Evolutionary conservation across 805 yeast genomes (phyloP).

Genomic region (Metschnikowia drakensbergensis): DNA sequence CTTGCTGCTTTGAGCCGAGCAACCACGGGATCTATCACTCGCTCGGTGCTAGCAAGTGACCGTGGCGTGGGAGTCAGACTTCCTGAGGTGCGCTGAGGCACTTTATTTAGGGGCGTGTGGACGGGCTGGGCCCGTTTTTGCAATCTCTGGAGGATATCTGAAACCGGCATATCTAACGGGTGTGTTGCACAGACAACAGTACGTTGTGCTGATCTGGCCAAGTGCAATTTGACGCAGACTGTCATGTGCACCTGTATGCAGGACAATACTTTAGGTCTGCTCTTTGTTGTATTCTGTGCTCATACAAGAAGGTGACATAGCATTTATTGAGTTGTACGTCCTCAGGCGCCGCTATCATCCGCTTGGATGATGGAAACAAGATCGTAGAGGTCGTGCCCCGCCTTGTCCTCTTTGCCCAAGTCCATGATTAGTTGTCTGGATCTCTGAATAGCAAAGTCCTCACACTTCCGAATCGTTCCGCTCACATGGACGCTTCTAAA

Average conservation of each 20-base stretch:
- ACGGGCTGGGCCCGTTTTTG: conserved; percentile 16
- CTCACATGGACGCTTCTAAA: conserved; percentile 66
- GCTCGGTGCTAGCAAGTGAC: not conserved
- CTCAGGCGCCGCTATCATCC: not conserved
- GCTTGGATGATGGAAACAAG: conserved; percentile 12
- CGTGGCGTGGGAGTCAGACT: not conserved
- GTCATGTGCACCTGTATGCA: not conserved
- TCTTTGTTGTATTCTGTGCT: too few species aligned
- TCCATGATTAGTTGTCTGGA: conserved; percentile 37
- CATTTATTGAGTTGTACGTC: not conserved
- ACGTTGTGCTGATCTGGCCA: not conserved
- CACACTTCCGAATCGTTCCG: conserved; percentile 86
- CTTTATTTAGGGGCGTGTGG: not conserved
- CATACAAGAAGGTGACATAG: not conserved
- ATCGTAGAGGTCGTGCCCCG: conserved; percentile 10
- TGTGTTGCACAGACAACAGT: not conserved
- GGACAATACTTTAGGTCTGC: not conserved
- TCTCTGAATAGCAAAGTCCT: conserved; percentile 55
- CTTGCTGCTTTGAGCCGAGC: conserved; percentile 65
- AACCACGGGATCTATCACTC: conserved; percentile 64
- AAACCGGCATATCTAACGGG: conserved; percentile 23
- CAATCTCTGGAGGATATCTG: conserved; percentile 29
- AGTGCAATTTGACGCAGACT: not conserved
- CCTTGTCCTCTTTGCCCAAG: conserved; percentile 14
- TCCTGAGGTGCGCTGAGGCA: not conserved